These are phyloP conservation scores for Cajanus cajan DNA, from an alignment of 306 rosid species.

Conservation along the genomic window DNA sequence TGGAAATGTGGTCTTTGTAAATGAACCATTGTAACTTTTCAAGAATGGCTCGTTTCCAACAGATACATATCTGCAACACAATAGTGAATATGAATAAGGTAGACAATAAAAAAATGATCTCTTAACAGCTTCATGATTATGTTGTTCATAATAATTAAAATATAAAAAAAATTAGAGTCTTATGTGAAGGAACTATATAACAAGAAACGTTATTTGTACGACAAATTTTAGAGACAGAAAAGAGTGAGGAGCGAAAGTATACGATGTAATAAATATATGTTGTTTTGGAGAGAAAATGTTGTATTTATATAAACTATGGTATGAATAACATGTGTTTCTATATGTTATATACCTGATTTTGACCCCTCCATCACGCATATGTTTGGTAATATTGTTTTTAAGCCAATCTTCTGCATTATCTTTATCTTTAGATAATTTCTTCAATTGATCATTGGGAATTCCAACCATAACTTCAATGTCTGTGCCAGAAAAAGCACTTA, in stretches of 20 bases:
- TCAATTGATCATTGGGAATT: slow-evolving; percentile 64
- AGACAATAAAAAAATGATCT: not conserved
- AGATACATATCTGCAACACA: slow-evolving; percentile 50
- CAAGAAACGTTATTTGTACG: no score
- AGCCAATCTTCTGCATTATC: slow-evolving; percentile 58
- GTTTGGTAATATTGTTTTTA: slow-evolving; percentile 52
- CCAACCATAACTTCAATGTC: slow-evolving; percentile 71
- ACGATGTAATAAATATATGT: no score
- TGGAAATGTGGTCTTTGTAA: slow-evolving; percentile 41
- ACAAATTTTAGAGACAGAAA: no score
- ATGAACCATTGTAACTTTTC: slow-evolving; percentile 54
- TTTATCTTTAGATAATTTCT: slow-evolving; percentile 21
- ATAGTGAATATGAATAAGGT: not conserved
- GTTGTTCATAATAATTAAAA: no score
- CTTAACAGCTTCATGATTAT: not conserved
- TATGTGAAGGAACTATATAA: not conserved
- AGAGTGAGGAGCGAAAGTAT: no score
- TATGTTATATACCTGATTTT: slow-evolving; percentile 50
- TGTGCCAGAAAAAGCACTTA: slow-evolving; percentile 57
- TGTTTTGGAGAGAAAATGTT: no score
- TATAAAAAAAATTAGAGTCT: not conserved
- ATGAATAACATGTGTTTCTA: no score
- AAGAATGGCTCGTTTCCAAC: slow-evolving; percentile 90
- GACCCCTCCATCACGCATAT: slow-evolving; percentile 48
- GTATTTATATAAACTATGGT: no score